Evolutionary conservation across 768 basidiomycete species (phyloP).

Genomic region (Mycena maculata): DNA sequence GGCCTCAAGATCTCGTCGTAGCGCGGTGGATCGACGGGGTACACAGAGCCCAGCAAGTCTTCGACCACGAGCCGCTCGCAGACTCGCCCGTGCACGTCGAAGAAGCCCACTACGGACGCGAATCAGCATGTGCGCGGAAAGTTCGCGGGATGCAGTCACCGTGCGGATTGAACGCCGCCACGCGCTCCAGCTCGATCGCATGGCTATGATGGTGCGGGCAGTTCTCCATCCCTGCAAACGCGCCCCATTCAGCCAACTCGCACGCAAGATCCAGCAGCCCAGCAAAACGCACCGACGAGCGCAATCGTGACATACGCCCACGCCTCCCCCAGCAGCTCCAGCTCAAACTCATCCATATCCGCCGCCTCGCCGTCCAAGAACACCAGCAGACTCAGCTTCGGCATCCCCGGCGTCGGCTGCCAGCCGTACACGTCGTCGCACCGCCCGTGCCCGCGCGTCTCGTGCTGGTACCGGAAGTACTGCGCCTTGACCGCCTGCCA

Average conservation of each 20-base stretch:
- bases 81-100: conserved; percentile 14
- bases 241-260: conserved; percentile 6
- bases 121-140: neutral
- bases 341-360: conserved; percentile 20
- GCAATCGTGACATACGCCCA: conserved; percentile 17
- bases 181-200: conserved; percentile 13
- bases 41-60: conserved; percentile 15
- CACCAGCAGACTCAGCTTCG: conserved; percentile 13
- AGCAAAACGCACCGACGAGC: conserved; percentile 12
- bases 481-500: conserved; percentile 6
- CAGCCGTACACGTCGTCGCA: conserved; percentile 8
- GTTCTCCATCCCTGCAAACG: conserved; percentile 8
- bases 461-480: conserved; percentile 8
- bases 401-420: conserved; percentile 19
- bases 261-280: neutral
- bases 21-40: conserved; percentile 13
- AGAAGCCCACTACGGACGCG: conserved; percentile 6
- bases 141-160: conserved; percentile 5
- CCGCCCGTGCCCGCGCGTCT: conserved; percentile 10
- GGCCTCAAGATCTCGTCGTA: conserved; percentile 14
- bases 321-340: conserved; percentile 7
- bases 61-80: conserved; percentile 13
- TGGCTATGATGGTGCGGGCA: conserved; percentile 17
- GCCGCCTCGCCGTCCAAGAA: conserved; percentile 13
- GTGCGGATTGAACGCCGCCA: conserved; percentile 9